These are phyloP conservation scores for Crithidia thermophila DNA, from an alignment of 208 protist species.

Conservation along the genomic window DNA sequence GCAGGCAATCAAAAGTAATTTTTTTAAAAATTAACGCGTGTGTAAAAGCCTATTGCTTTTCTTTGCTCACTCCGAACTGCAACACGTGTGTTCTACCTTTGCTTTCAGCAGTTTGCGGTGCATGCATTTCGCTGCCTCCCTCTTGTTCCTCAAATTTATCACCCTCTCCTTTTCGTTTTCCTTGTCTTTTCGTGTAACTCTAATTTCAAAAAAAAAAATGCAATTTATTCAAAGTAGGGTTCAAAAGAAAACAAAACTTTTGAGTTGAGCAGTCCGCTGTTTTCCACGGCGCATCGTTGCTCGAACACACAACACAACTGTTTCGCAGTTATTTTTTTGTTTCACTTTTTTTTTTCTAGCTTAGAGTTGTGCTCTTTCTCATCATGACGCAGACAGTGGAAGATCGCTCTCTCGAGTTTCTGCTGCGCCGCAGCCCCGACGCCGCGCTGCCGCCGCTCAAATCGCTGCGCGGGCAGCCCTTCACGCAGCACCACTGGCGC, in stretches of 20 bases:
- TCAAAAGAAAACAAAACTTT: not conserved
- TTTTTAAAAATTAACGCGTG: too few species aligned
- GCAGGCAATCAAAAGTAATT: too few species aligned
- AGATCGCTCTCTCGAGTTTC: constrained; percentile 77
- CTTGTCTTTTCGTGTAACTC: too few species aligned
- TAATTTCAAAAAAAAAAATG: not conserved
- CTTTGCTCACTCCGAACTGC: too few species aligned
- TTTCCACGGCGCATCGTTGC: too few species aligned
- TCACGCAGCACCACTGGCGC: constrained; percentile 60
- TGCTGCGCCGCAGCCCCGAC: constrained; percentile 43
- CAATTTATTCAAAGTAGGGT: too few species aligned
- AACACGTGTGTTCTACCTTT: too few species aligned
- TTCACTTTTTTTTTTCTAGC: too few species aligned
- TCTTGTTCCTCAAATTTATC: not conserved
- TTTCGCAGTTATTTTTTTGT: too few species aligned
- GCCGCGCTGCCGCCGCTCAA: constrained; percentile 39
- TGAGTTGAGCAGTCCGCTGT: too few species aligned
- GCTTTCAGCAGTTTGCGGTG: not conserved
- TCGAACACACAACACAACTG: constrained; percentile 3
- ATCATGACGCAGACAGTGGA: constrained; percentile 38
- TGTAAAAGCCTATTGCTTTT: too few species aligned
- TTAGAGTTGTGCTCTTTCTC: too few species aligned
- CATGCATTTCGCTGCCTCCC: not conserved
- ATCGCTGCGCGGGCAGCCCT: constrained; percentile 21
- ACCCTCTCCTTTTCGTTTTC: not conserved